Percentiles rank a stretch among this genome's conserved stretches.
These are phyloP conservation scores for Podospora sp. DNA, from an alignment of 495 filamentous ascomycete genomes.

Conservation along the genomic window DNA sequence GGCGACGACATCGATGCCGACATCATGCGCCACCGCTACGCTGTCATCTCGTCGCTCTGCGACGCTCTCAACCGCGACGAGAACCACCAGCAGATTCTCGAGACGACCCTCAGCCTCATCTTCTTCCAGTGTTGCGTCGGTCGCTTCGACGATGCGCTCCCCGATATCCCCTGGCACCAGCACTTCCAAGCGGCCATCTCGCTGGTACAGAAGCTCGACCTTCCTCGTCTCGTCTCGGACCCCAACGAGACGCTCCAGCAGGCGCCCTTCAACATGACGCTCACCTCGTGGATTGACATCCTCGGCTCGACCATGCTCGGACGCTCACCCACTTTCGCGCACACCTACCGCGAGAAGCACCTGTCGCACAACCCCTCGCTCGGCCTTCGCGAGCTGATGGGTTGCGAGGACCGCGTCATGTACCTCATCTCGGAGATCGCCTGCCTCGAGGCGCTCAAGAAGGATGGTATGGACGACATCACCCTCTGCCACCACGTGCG, in stretches of 20 bases:
- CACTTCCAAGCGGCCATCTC: slow-evolving; percentile 91
- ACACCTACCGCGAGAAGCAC: slow-evolving; percentile 90
- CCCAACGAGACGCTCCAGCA: slow-evolving; percentile 57
- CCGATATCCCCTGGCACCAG: slow-evolving; percentile 94
- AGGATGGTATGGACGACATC: slow-evolving; percentile 77
- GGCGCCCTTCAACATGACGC: slow-evolving; percentile 92
- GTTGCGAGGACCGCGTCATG: slow-evolving; percentile 96
- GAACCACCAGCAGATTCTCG: slow-evolving; percentile 84
- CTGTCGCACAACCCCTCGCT: slow-evolving; percentile 66
- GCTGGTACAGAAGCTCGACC: slow-evolving; percentile 81
- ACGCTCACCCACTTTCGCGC: slow-evolving; percentile 80
- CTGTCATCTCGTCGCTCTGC: slow-evolving; percentile 84
- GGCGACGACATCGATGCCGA: slow-evolving; percentile 81
- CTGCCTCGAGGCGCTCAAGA: slow-evolving; percentile 87
- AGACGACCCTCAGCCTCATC: slow-evolving; percentile 94
- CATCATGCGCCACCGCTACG: slow-evolving; percentile 90
- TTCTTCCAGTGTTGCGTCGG: slow-evolving; percentile 97
- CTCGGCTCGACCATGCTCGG: slow-evolving; percentile 92
- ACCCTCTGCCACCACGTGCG: slow-evolving; percentile 82
- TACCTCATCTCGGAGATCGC: slow-evolving; percentile 97
- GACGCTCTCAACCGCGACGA: slow-evolving; percentile 77
- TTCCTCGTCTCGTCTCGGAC: slow-evolving; percentile 64
- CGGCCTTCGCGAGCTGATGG: slow-evolving; percentile 92
- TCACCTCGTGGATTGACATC: slow-evolving; percentile 97
- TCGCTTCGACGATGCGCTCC: slow-evolving; percentile 77